A percentile compares a stretch with the other conserved stretches of the same genome.
Conservation (phyloP, 371 early-diverging fungal genomes). For the Lichtheimia hyalospora region DNA sequence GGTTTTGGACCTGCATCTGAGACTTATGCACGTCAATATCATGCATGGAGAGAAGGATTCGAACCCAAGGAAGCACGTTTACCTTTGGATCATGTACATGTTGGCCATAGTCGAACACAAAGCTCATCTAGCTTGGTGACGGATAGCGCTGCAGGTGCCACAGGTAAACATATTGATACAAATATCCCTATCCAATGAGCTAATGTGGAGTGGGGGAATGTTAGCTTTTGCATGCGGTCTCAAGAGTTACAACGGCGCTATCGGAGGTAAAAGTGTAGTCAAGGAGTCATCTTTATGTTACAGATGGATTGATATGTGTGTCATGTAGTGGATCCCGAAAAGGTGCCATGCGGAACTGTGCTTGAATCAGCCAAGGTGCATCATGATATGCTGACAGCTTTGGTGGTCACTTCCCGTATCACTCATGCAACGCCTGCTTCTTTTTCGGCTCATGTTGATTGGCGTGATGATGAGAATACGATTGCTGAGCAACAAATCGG, state of each 20-base stretch:
- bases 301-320: too few species aligned
- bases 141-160: conserved; percentile 96
- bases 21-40: conserved; percentile 82
- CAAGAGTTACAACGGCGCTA: conserved; percentile 90
- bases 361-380: conserved; percentile 89
- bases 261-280: conserved; percentile 53
- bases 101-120: conserved; percentile 86
- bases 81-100: conserved; percentile 82
- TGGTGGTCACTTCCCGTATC: conserved; percentile 90
- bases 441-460: conserved; percentile 79
- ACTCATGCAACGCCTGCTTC: conserved; percentile 89
- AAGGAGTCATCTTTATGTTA: too few species aligned
- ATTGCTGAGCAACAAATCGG: conserved; percentile 94
- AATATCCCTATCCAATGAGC: background rate
- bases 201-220: too few species aligned
- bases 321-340: conserved; percentile 51
- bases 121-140: conserved; percentile 82
- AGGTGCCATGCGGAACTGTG: conserved; percentile 86
- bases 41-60: conserved; percentile 56
- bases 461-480: conserved; percentile 73
- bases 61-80: conserved; percentile 33
- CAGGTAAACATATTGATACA: conserved; percentile 22
- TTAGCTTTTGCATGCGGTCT: conserved; percentile 81
- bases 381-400: conserved; percentile 77
- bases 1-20: conserved; percentile 95